Evolutionary conservation across 2,329 filamentous ascomycete genomes (phyloP), one percentile per base, ranked within the genome.

Genomic region (Sclerotinia trifoliorum): DNA sequence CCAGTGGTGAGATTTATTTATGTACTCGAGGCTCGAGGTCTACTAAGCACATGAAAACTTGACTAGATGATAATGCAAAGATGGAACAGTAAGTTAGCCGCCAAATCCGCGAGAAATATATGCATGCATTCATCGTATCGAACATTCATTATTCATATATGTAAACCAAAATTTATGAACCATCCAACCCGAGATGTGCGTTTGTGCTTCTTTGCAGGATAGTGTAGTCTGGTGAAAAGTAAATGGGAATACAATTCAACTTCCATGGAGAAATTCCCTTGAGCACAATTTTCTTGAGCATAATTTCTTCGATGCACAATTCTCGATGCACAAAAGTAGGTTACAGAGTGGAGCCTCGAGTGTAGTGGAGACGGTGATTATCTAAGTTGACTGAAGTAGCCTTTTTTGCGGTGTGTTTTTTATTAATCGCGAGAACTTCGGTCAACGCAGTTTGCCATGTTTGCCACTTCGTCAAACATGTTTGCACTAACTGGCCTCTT

Each of bases 401-500:
- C 26, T 4, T 13, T 21, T 54, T 21, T 54, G n/a, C n/a, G n/a
- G n/a, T n/a, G n/a, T n/a, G 2, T 39, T 13, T 39, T 39, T 39
- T 13, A 39, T 13, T 39, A 39, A 39, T 11, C 35, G 35, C 11
- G 35, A 39, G 35, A 39, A 39, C 11, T 39, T 0, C 58, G 58
- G 58, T 61, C 42, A 61, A 35, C 1, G 21, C 21, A 24, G 46
- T 62, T 62, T 62, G 60, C 17, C 1, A 51, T 0, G 8, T 62
- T 62, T 62, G 58, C 11, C 24, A 1, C 2, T 39, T 51, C 24
- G 29, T 35, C 58, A 62, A 62, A 62, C 24, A 24, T 35, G 58
- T 62, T 62, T 62, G 60, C 60, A 62, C 21, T 5, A 51, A 51
- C 29, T 35, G 29, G 60, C 46, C 29, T 21, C 19, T 49, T 6